Base-by-base conservation (phyloP, 2,329 filamentous ascomycete species). In the Exophiala calicioides region DNA sequence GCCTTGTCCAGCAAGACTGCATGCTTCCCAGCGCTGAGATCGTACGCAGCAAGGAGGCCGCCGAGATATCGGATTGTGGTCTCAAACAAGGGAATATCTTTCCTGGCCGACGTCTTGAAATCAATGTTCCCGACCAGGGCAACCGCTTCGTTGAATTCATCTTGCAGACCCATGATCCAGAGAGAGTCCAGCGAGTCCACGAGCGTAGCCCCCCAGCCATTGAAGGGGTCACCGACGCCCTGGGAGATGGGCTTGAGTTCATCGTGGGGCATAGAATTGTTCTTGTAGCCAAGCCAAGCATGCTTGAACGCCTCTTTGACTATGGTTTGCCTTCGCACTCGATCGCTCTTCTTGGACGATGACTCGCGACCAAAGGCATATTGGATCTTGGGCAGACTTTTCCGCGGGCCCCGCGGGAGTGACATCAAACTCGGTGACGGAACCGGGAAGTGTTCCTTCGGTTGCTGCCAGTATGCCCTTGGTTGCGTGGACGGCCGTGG, bases 51-150 rank as follows among this genome's bases (percentile, higher is more conserved):
- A 31, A 96, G 63, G 32, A 97, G 72, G 1, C 91, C 91, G 23
- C 91, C 91, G 3, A 97, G 75, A 60, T 96, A 95, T 40, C 91
- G 82, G 62, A 97, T 96, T 8, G 84, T 88, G 1, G 90, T 94
- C 68, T 96, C 90, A 59, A 96, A 96, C 5, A 95, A 77, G n/a
- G 89, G 90, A 34, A 96, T 93, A 36, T 86, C 80, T 27, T 68
- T 64, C 37, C 83, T 75, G 10, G 73, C 67, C 20, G 81, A 84
- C 8, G 79, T 85, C 2, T 87, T 93, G 59, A 96, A 96, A 66
- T 96, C 89, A 47, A 96, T 91, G 4, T 79, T 68, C 46, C 76
- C 76, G 16, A 90, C 81, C 3, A 78, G 82, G 40, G 79, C 75
- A 33, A 87, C 81, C 2, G 88, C 89, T 51, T 88, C 83, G 48